Evolutionary conservation across 1,284 basidiomycete genomes (phyloP), one percentile per base, ranked within the genome.

Genomic region (Mrakiaceae sp.): DNA sequence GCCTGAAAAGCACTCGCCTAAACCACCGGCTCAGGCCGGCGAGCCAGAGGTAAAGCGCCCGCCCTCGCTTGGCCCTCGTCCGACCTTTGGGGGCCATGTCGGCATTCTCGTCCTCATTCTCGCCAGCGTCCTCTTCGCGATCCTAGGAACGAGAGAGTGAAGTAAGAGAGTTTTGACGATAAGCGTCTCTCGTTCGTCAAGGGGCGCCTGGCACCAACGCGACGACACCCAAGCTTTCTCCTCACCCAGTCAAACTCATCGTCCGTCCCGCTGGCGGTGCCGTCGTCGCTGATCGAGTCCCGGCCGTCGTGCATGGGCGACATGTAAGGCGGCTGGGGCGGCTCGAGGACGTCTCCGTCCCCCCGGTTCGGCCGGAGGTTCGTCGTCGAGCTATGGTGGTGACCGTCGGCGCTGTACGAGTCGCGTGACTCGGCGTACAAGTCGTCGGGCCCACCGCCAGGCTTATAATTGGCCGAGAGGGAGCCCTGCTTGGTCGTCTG

Each of bases 241-340:
- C 27, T 27, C 27, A 27, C 84, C 86, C 86, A 87, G 75, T 87
- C 80, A 70, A 88, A 87, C 70, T 87, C 84, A 70, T 86, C 86
- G 12, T 81, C 83, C 1, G 82, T 79, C 70, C 83, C 81, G 10
- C 84, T 85, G 47, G 77, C 81, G 5, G 82, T 80, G n/a, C 84
- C 83, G 11, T 63, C 58, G 46, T 42, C 51, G 53, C 49, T 39
- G 39, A 39, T 49, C n/a, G 51, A 66, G 27, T 27, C 27, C 47
- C 27, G 6, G 27, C 42, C 40, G 42, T n/a, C 53, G 11, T 60
- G 12, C 6, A 63, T 40, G 14, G 65, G 51, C 11, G 52, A 12
- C 14, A 55, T 42, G 47, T 66, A 63, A 4, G 57, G 16, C 12
- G 65, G 65, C 9, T 47, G 44, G 10, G 57, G 61, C 12, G 27